Evolutionary conservation across 768 basidiomycete genomes (phyloP).

Genomic region (Xerocomus spinulosus): DNA sequence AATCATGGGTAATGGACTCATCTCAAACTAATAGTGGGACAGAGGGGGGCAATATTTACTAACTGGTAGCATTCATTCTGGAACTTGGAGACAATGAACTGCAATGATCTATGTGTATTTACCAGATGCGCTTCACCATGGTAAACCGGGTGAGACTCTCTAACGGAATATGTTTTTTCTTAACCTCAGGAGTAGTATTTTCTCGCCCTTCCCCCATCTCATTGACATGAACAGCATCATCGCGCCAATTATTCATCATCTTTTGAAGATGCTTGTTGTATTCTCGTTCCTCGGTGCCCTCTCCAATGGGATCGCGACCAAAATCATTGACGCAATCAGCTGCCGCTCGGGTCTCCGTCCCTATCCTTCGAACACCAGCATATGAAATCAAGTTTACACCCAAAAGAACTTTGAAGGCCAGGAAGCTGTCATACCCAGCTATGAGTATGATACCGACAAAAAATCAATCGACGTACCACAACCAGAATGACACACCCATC

Average conservation of each 20-base stretch:
- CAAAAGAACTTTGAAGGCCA: conserved; percentile 88
- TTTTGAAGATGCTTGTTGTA: conserved; percentile 81
- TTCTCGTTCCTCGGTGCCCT: conserved; percentile 80
- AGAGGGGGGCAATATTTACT: too few relatives aligned
- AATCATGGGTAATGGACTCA: too few relatives aligned
- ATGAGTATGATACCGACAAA: background rate
- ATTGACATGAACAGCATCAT: conserved; percentile 60
- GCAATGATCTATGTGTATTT: too few relatives aligned
- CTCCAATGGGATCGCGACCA: conserved; percentile 87
- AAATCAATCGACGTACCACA: conserved; percentile 60
- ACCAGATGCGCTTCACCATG: conserved; percentile 93
- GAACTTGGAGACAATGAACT: too few relatives aligned
- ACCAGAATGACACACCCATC: conserved; percentile 71
- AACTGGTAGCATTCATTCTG: too few relatives aligned
- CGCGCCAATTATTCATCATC: conserved; percentile 60
- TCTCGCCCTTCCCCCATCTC: conserved; percentile 63
- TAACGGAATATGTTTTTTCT: conserved; percentile 56
- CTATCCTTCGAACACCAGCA: conserved; percentile 66
- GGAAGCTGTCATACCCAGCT: conserved; percentile 44
- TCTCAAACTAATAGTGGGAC: too few relatives aligned
- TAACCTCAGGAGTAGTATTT: conserved; percentile 16
- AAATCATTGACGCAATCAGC: conserved; percentile 82
- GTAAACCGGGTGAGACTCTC: conserved; percentile 93
- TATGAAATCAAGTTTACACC: conserved; percentile 85
- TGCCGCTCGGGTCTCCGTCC: conserved; percentile 71